phyloP scores from a whole-genome alignment of 2,329 filamentous ascomycete species.

The Diaporthe sp. region DNA sequence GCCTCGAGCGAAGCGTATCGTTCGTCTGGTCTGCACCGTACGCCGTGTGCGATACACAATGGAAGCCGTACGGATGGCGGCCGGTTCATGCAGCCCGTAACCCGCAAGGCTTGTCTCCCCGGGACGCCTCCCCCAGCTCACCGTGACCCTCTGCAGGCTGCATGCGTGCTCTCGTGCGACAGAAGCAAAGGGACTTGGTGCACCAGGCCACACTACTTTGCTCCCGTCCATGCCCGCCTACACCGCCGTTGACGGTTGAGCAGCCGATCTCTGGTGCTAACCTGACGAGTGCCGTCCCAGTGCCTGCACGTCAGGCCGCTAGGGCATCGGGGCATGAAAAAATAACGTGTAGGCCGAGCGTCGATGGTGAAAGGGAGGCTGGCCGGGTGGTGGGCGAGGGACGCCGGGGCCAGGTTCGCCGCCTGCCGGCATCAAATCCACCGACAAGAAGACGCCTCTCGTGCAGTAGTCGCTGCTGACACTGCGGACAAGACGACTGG shows the following conservation, averaged over 20 bases:
- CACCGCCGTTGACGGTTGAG: constrained; percentile 34
- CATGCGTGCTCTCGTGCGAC: constrained; percentile 16
- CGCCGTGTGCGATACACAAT: not conserved
- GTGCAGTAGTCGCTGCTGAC: not conserved
- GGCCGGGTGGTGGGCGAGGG: not conserved
- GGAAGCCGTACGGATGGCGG: not conserved
- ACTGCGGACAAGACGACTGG: not conserved
- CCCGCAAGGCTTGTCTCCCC: constrained; percentile 8
- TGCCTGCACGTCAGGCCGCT: constrained; percentile 15
- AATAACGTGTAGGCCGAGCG: not conserved
- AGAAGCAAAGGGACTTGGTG: constrained; percentile 22
- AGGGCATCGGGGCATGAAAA: constrained; percentile 6
- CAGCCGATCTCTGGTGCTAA: constrained; percentile 29
- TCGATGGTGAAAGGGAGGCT: constrained; percentile 2
- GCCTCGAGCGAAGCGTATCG: not conserved
- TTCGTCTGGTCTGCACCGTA: constrained; percentile 6
- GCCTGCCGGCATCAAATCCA: not conserved
- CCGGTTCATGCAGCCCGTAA: constrained; percentile 12
- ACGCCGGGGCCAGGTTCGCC: not conserved
- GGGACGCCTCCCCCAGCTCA: constrained; percentile 16
- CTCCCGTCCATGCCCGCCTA: constrained; percentile 17
- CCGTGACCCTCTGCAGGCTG: constrained; percentile 6
- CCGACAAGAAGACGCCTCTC: not conserved
- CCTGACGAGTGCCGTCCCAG: constrained; percentile 3
- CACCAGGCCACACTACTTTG: constrained; percentile 6